Evolutionary conservation across 2,329 filamentous ascomycete genomes (phyloP), one percentile per base, ranked within the genome.

Genomic region (Dactylellina parvicollis): DNA sequence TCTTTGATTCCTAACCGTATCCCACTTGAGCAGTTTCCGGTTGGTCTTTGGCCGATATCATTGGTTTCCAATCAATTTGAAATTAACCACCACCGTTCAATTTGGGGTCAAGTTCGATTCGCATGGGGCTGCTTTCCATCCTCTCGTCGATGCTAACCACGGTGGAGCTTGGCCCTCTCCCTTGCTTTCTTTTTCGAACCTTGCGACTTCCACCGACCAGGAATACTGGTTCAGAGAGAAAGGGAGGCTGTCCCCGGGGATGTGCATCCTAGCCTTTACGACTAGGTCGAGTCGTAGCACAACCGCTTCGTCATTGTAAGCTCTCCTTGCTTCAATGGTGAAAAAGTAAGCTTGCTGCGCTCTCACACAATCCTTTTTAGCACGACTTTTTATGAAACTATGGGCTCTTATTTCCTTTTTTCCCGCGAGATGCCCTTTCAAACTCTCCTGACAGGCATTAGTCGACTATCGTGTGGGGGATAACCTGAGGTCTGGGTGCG

Each of bases 221-320:
- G 16, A 28, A 32, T 28, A 30, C 62, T 67, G 62, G 62, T 62
- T 40, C 28, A 69, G 44, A 50, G 59, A 26, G 42, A 12, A 54
- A 30, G 38, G 34, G 8, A 50, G 65, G 56, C 26, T 57, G 49
- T 50, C 57, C 67, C 57, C 32, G 50, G 66, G 67, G 66, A 49
- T 64, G 42, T 62, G 50, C 59, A 64, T 59, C 67, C 66, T 56
- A 54, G 57, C 67, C 32, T 64, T 71, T 32, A 55, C 50, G 32
- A 65, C 57, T 57, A 34, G 67, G 67, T 64, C 52, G 52, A 24
- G 66, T 42, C 66, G 66, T 71, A 71, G 59, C 67, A 72, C 67
- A 65, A 72, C 66, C 59, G 20, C 67, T 72, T 72, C 67, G 67
- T 72, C 67, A 72, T 72, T 64, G 54, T 60, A 72, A 72, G 67